Base-by-base conservation (phyloP, 768 basidiomycete species). In the Podaxis rugospora region DNA sequence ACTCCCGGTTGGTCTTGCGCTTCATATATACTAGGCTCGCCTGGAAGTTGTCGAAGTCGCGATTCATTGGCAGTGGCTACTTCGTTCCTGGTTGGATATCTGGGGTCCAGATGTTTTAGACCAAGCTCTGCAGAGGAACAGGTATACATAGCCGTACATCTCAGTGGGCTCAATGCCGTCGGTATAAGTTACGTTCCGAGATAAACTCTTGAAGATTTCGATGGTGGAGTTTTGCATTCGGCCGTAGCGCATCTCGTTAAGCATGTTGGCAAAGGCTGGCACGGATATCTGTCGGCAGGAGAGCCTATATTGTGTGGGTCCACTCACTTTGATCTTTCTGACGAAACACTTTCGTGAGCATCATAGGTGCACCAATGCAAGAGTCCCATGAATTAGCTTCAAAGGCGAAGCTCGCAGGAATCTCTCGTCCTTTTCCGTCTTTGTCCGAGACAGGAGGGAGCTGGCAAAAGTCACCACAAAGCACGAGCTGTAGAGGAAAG, bases 381-480 rank as follows among this genome's bases (percentile, higher is more conserved):
- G 72, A 68, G 18, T 74, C 67, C 93, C 94, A 96, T n/a, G 80
- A 76, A 13, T 80, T 64, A 0, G 93, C 88, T 57, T 95, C 92
- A 68, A 97, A 95, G 2, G 89, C 86, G 71, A 95, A 95, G 5
- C 63, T 70, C 4, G 84, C 75, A 5, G 78, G 74, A 35, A 85
- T 77, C 10, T 79, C 44, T 65, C 81, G 61, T 64, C 80, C 80
- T 52, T 84, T 75, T 67, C 76, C 70, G 72, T 81, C 66, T 65
- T 79, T 72, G 36, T 75, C 76, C 11, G 82, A 77, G 0, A 95
- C 91, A 1, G 94, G 94, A 9, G 94, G 94, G 0, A 97, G 78
- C 71, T 97, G 93, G 69, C 86, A 95, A 71, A 95, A 95, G 69
- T 97, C 94, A 5, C 94, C 94, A 6, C 89, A 93, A 3, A 95